phyloP scores from a whole-genome alignment of 2,329 filamentous ascomycete genomes.

The Incumbomyces lentus region DNA sequence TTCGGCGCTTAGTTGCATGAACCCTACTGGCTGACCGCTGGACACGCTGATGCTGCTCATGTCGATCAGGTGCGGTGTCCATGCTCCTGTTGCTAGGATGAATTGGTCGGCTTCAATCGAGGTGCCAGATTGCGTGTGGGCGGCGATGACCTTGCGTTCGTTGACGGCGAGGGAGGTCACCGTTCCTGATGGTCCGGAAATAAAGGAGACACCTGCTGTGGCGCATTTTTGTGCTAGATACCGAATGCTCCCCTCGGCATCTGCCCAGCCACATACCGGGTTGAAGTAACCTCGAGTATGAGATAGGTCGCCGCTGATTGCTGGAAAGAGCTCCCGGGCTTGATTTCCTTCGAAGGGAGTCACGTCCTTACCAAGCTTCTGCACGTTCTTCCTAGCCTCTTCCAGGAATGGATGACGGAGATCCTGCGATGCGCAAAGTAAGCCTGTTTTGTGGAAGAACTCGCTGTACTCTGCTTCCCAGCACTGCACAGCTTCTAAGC shows the following conservation, averaged over 20 bases:
- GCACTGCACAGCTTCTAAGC: constrained; percentile 50
- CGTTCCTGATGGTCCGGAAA: constrained; percentile 10
- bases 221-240: background rate
- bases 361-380: constrained; percentile 15
- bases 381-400: background rate
- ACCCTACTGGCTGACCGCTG: constrained; percentile 73
- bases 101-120: constrained; percentile 1
- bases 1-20: constrained; percentile 59
- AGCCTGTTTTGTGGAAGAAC: constrained; percentile 31
- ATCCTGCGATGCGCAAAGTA: constrained; percentile 27
- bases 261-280: constrained; percentile 34
- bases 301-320: background rate
- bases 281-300: constrained; percentile 31
- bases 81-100: constrained; percentile 77
- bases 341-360: background rate
- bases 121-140: background rate
- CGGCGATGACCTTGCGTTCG: constrained; percentile 4
- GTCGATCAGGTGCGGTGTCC: constrained; percentile 68
- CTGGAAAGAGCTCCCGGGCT: background rate
- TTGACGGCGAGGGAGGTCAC: constrained; percentile 22
- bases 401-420: background rate
- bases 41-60: constrained; percentile 60
- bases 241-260: constrained; percentile 27
- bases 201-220: constrained; percentile 10
- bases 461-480: constrained; percentile 5